Conservation (phyloP, 768 basidiomycete genomes). For the Cantharellus cinnabarinus region DNA sequence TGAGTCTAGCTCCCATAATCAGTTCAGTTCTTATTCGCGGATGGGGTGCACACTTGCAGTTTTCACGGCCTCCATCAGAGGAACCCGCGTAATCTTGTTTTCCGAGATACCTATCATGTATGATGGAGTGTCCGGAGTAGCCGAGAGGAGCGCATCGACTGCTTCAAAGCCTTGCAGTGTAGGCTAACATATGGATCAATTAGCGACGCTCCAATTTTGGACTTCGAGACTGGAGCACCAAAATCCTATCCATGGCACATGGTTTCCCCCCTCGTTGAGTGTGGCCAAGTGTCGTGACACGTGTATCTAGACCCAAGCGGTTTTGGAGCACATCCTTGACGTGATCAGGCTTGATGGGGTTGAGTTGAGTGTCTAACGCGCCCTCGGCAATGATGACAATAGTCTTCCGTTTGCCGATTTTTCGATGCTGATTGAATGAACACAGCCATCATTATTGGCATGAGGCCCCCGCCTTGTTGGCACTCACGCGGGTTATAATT, state of each 20-base stretch:
- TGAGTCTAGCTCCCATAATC: constrained; percentile 39
- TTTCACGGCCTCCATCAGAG: constrained; percentile 80
- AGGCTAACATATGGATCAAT: constrained; percentile 30
- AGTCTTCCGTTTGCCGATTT: constrained; percentile 86
- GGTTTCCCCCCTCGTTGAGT: constrained; percentile 90
- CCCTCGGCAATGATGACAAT: constrained; percentile 98
- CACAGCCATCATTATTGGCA: neutral
- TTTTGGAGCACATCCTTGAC: constrained; percentile 79
- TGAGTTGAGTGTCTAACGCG: constrained; percentile 66
- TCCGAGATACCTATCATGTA: constrained; percentile 95
- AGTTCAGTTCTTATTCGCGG: neutral
- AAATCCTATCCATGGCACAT: constrained; percentile 77
- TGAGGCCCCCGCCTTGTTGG: neutral
- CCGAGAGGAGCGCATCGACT: constrained; percentile 66
- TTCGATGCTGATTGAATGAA: constrained; percentile 44
- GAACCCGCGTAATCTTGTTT: constrained; percentile 85
- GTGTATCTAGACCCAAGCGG: constrained; percentile 75
- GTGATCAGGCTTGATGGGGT: constrained; percentile 81
- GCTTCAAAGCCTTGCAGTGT: constrained; percentile 94
- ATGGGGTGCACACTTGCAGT: constrained; percentile 29
- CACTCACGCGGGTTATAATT: constrained; percentile 51
- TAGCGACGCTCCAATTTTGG: neutral
- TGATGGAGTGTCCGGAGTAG: constrained; percentile 76
- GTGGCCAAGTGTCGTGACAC: constrained; percentile 94
- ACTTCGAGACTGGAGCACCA: constrained; percentile 29